Percentiles rank a stretch among this genome's conserved stretches.
These are phyloP conservation scores for Talaromyces liani DNA, from an alignment of 495 filamentous ascomycete species.

Conservation along the genomic window DNA sequence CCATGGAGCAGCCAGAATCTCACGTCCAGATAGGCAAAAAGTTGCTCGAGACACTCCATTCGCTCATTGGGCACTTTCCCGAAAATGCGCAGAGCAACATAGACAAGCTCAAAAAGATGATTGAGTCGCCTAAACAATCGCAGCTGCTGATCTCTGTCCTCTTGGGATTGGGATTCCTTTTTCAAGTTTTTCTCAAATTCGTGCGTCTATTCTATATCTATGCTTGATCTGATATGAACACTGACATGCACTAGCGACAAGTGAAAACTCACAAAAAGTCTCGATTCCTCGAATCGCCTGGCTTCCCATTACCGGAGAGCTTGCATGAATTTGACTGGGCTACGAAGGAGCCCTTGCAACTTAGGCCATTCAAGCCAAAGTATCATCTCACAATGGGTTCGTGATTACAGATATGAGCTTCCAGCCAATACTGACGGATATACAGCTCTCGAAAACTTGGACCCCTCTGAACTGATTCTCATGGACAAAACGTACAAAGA, in stretches of 20 bases:
- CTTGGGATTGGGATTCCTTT: not conserved
- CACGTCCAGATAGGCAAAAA: not conserved
- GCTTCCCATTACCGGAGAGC: conserved; percentile 39
- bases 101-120: not conserved
- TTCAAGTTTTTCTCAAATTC: not conserved
- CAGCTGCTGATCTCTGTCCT: not conserved
- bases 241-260: not conserved
- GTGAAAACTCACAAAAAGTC: not conserved
- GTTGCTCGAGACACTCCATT: not conserved
- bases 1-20: conserved; percentile 1
- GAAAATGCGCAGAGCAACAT: not conserved
- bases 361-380: conserved; percentile 62
- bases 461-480: conserved; percentile 53
- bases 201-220: not conserved
- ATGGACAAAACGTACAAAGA: conserved; percentile 60
- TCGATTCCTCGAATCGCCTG: conserved; percentile 10
- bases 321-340: conserved; percentile 54
- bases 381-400: conserved; percentile 71
- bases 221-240: not conserved
- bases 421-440: not conserved
- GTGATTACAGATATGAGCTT: conserved; percentile 11
- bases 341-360: conserved; percentile 48
- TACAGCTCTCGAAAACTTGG: conserved; percentile 40
- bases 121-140: not conserved
- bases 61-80: not conserved